Evolutionary conservation across 2,329 filamentous ascomycete genomes (phyloP), one percentile per base, ranked within the genome.

Genomic region (Fusarium keratoplasticum): DNA sequence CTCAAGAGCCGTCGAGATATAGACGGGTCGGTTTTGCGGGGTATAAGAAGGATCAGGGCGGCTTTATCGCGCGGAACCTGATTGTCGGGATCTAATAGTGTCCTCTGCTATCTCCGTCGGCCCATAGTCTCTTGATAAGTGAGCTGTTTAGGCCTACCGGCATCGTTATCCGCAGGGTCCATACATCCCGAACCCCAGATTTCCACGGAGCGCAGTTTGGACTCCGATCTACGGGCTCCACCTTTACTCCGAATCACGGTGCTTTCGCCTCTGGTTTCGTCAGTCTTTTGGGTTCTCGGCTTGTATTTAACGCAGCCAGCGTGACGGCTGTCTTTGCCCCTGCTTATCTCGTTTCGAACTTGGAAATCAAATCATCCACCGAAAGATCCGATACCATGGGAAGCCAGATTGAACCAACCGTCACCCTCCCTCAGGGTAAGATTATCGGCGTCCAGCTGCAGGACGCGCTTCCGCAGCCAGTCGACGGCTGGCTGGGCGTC

Each of bases 401-500:
- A 38, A 75, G 64, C 60, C 69, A 73, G 44, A 50, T 62, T 5
- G 64, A 50, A 8, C 74, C 69, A 5, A 59, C 75, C 5, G 64
- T 78, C 33, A 40, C 67, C 6, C 64, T 78, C 0, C 65, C 76
- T 2, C 76, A 78, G 63, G 76, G 76, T 6, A 78, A 72, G 16
- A 64, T 78, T 16, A 58, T 78, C 5, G 76, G 76, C 22, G 62
- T 75, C 14, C 62, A 66, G 47, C 60, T 76, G 22, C 61, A 57
- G 1, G 75, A 77, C 13, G 50, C 33, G 8, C 64, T 77, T 20
- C 77, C 77, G 11, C 70, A 76, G 20, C 70, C 80, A 1, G 73
- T 85, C 20, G 83, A 85, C 31, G 74, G 79, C 14, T 89, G 89
- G 72, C 78, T 86, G 1, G 86, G 86, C 1, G 83, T 89, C 13